Base-by-base conservation (phyloP, 2,329 filamentous ascomycete species). In the Cadophora sp. region DNA sequence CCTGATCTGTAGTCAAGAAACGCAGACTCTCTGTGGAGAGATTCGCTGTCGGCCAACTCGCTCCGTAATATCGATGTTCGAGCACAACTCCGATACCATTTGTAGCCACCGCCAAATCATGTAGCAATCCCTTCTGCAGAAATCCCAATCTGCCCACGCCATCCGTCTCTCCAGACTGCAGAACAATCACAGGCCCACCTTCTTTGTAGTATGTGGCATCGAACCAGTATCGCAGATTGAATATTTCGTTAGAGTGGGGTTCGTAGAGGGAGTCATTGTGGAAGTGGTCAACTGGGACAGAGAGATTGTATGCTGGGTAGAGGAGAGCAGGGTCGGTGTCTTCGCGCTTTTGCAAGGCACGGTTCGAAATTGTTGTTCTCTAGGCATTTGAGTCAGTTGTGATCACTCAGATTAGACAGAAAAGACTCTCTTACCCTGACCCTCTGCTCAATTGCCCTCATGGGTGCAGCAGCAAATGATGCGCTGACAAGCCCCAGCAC, bases 1-100 rank as follows among this genome's bases (percentile, higher is more conserved):
- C 89, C 78, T 97, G 93, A 73, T 94, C 91, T 0, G 93, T 96
- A 0, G 92, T 91, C 75, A 97, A 81, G 82, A 96, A 97, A 2
- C 93, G 89, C 71, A 97, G 80, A 73, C 87, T 94, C 76, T 91
- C 81, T 0, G 88, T 90, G 0, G 85, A 85, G 24, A 95, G 83
- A 74, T 94, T 85, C 0, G 83, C 78, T 0, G 87, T 86, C 0
- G 93, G 92, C 65, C 90, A 89, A 77, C 91, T 94, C 14, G 84
- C 84, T 66, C 93, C 93, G 76, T 97, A 97, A 83, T 97, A 97
- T 34, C 93, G 88, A 76, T 97, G 93, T 81, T 97, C 93, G 2
- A 97, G 85, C 58, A 97, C 86, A 2, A 97, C 91, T 3, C 90
- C 92, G 29, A 97, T 80, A 1, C 93, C 93, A 66, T 89, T 82